These are phyloP conservation scores for Pyrus communis DNA, from an alignment of 306 rosid genomes.

Conservation along the genomic window DNA sequence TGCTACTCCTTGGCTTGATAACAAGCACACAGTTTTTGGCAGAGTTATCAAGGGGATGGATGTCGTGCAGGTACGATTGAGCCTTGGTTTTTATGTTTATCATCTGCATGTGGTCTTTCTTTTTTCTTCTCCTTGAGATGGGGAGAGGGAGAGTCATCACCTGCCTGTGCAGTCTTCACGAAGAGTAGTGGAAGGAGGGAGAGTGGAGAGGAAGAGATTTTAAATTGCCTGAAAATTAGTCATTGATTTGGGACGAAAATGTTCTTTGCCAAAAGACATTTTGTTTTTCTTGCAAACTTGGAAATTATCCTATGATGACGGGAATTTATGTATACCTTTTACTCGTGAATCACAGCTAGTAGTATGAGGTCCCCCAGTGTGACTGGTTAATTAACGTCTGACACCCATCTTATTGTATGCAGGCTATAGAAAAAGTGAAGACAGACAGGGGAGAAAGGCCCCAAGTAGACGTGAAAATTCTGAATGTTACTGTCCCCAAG, in stretches of 20 bases:
- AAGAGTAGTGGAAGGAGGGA: no score
- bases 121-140: not conserved
- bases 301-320: not conserved
- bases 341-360: not conserved
- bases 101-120: not conserved
- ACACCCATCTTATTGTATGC: conserved; percentile 19
- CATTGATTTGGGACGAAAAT: not conserved
- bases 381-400: not conserved
- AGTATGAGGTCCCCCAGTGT: not conserved
- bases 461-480: conserved; percentile 86
- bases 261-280: not conserved
- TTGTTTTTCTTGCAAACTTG: not conserved
- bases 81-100: conserved; percentile 9
- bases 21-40: conserved; percentile 94
- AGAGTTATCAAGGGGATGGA: conserved; percentile 96
- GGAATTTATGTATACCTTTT: not conserved
- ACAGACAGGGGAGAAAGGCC: conserved; percentile 81
- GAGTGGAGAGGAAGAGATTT: not conserved
- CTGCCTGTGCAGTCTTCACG: no score
- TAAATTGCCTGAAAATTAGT: not conserved
- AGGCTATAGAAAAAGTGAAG: conserved; percentile 91
- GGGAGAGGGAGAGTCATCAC: no score
- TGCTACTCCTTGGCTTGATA: conserved; percentile 98
- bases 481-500: conserved; percentile 93
- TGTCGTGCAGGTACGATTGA: conserved; percentile 75